These are phyloP conservation scores for Musa beccarii DNA, from an alignment of 176 grass and related monocot genomes.

Conservation along the genomic window DNA sequence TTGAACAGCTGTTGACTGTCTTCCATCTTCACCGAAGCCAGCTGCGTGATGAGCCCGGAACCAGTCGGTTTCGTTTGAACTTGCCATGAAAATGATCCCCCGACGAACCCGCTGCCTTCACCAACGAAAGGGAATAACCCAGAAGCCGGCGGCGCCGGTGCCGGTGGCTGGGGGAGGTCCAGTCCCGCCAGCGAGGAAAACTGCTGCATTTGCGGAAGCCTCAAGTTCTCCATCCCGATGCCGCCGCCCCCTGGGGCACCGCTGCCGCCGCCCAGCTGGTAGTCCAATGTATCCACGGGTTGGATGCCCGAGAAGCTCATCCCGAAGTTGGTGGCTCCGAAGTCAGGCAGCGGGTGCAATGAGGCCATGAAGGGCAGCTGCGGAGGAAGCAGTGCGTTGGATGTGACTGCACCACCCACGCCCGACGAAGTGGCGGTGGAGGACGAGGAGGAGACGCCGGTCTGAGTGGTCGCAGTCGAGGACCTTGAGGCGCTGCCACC, in stretches of 20 bases:
- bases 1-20: neutral
- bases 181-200: slow-evolving; percentile 2
- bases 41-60: slow-evolving; percentile 7
- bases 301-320: neutral
- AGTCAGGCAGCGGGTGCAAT: slow-evolving; percentile 10
- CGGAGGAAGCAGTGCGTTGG: neutral
- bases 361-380: slow-evolving; percentile 14
- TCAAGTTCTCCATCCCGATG: neutral
- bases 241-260: neutral
- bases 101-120: slow-evolving; percentile 1
- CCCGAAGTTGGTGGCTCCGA: neutral
- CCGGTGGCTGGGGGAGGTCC: neutral
- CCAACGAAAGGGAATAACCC: slow-evolving; percentile 31
- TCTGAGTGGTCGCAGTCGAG: neutral
- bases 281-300: neutral
- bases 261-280: neutral
- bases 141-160: slow-evolving; percentile 1
- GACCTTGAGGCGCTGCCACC: slow-evolving; percentile 7
- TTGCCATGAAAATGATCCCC: neutral
- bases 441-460: slow-evolving; percentile 3
- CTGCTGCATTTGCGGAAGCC: slow-evolving; percentile 12
- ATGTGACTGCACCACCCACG: neutral
- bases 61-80: neutral
- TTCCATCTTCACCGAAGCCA: slow-evolving; percentile 34
- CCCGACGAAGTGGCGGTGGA: neutral